These are phyloP conservation scores for Lignosus rhinocerotis DNA, from an alignment of 1,284 basidiomycete species.

Conservation along the genomic window DNA sequence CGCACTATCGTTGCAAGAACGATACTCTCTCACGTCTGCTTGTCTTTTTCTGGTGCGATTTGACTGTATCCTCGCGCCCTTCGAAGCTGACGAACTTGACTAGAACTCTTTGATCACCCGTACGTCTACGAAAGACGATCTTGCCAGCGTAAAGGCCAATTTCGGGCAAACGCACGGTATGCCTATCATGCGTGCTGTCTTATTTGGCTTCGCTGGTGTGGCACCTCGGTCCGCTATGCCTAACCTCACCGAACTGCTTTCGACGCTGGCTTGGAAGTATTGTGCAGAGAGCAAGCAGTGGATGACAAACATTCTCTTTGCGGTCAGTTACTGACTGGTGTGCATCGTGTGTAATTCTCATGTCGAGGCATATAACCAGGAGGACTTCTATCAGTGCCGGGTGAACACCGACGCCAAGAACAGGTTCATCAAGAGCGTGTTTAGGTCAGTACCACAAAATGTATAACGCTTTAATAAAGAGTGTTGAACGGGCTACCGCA, in stretches of 20 bases:
- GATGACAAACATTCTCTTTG: conserved; percentile 71
- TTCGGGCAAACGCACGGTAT: conserved; percentile 67
- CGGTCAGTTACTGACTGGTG: conserved; percentile 46
- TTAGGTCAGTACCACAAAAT: conserved; percentile 51
- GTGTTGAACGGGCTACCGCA: conserved; percentile 25
- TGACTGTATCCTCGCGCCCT: not conserved
- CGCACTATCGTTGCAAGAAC: conserved; percentile 77
- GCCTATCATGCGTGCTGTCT: conserved; percentile 67
- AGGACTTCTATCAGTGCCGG: conserved; percentile 64
- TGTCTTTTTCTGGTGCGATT: conserved; percentile 76
- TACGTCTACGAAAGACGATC: conserved; percentile 53
- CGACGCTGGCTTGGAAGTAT: conserved; percentile 59
- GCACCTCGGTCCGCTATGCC: conserved; percentile 82
- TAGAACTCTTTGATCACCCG: conserved; percentile 65
- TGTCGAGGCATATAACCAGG: conserved; percentile 37
- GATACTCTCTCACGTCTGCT: conserved; percentile 83
- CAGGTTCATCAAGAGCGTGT: conserved; percentile 71
- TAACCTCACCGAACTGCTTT: conserved; percentile 81
- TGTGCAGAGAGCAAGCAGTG: conserved; percentile 59
- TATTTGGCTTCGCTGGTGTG: conserved; percentile 78
- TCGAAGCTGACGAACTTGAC: not conserved
- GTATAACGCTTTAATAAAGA: not conserved
- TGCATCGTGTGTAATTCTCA: not conserved
- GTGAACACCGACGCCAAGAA: conserved; percentile 72
- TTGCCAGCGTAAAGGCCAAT: conserved; percentile 47